Base-by-base conservation (phyloP, 495 filamentous ascomycete species). In the Tuber indicum region DNA sequence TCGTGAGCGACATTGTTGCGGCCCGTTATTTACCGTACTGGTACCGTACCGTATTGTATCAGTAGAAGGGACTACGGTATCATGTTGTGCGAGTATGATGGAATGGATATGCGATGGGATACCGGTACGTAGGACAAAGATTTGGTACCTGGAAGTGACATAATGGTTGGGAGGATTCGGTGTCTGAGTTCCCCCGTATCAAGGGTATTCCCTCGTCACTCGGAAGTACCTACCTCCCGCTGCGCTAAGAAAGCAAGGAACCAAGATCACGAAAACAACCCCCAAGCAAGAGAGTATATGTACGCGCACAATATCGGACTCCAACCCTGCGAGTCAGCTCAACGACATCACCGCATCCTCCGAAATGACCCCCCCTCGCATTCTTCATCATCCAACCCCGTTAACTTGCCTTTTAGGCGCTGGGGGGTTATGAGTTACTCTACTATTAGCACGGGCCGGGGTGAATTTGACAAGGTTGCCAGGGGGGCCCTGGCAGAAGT, bases 401-500 rank as follows among this genome's bases (percentile, higher is more conserved):
- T 58, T 12, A 58, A 58, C 72, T 44, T 23, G 45, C 49, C 32
- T 70, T 69, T 73, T 78, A 78, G 77, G 77, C 77, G 77, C 77
- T 74, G 71, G 43, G 75, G 75, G 70, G 74, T 46, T 71, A 43
- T 46, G 76, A 52, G 49, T 32, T 66, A 42, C 76, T 74, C 74
- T 70, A 43, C 74, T 44, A 77, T 79, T 79, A 72, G 77, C 72
- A 74, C 76, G 76, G 78, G 74, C 77, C 77, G 77, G 74, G 74
- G 78, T 75, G 75, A 70, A 70, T 75, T 62, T 80, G 77, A 76
- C 77, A 80, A 76, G 77, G 76, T 76, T 79, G 76, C 71, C 74
- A 73, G 78, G 78, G 77, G 73, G 66, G 32, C 75, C 75, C 47
- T 74, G 62, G 39, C 77, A 71, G 78, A 79, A 78, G 73, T 74